These are phyloP conservation scores for Gillenia trifoliata DNA, from an alignment of 306 rosid species.

Conservation along the genomic window DNA sequence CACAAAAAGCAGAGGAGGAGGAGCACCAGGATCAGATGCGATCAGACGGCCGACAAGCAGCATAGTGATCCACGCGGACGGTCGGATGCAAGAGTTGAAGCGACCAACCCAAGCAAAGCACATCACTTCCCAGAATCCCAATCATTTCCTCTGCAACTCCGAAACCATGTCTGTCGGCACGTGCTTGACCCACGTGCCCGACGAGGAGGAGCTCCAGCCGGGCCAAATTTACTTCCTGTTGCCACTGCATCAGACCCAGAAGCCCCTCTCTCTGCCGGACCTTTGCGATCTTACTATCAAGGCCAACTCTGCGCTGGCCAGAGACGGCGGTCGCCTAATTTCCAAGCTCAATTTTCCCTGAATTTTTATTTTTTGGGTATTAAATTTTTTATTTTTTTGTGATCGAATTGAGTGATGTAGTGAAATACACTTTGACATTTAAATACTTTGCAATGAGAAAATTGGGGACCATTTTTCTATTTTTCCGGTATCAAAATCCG, in stretches of 20 bases:
- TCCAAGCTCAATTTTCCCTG: slow-evolving; percentile 1
- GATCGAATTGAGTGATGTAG: neutral
- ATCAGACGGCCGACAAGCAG: slow-evolving; percentile 35
- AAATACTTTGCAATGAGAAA: neutral
- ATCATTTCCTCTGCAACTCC: slow-evolving; percentile 52
- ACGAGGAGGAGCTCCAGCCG: slow-evolving; percentile 45
- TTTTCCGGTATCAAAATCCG: no score
- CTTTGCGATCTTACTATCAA: slow-evolving; percentile 64
- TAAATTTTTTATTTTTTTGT: neutral
- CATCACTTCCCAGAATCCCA: slow-evolving; percentile 35
- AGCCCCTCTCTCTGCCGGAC: slow-evolving; percentile 44
- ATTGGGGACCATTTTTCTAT: no score
- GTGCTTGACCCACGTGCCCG: slow-evolving; percentile 44
- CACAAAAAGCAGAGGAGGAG: neutral
- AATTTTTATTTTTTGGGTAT: neutral
- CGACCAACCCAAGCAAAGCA: slow-evolving; percentile 38
- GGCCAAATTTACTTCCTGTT: slow-evolving; percentile 73
- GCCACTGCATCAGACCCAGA: slow-evolving; percentile 37
- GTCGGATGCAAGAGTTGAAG: slow-evolving; percentile 36
- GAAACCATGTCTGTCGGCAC: slow-evolving; percentile 59
- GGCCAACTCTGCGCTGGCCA: slow-evolving; percentile 44
- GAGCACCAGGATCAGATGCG: slow-evolving; percentile 15
- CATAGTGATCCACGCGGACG: slow-evolving; percentile 43
- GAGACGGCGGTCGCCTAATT: neutral
- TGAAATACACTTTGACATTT: slow-evolving; percentile 1